Conservation (phyloP, 148 eudicot genomes). For the Silene uniflora region DNA sequence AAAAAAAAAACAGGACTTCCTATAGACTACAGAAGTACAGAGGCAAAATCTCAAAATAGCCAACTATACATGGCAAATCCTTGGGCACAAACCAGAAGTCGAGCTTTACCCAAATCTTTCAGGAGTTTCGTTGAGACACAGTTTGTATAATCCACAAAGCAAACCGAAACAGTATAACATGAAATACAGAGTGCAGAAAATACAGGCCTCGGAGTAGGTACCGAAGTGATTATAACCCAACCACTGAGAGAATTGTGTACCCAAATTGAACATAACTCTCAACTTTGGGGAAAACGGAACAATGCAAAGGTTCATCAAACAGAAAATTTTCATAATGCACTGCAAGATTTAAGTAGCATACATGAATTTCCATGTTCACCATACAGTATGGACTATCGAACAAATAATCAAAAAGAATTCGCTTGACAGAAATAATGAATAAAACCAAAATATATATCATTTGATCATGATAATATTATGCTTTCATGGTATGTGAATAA, state of each 20-base stretch:
- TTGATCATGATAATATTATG: slow-evolving; percentile 26
- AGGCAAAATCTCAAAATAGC: too few species aligned
- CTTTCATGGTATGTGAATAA: slow-evolving; percentile 27
- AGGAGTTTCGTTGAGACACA: background rate
- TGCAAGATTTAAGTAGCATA: slow-evolving; percentile 26
- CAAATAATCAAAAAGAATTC: slow-evolving; percentile 22
- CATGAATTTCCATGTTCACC: slow-evolving; percentile 11
- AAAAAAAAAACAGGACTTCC: too few species aligned
- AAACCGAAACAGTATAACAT: background rate
- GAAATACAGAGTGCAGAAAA: background rate
- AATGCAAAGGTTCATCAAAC: background rate
- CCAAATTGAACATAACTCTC: background rate
- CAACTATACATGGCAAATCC: background rate
- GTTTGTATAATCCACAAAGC: background rate
- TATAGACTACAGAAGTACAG: too few species aligned
- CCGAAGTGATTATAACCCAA: too few species aligned
- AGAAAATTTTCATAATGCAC: slow-evolving; percentile 18
- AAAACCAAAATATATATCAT: slow-evolving; percentile 21
- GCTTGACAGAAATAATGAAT: slow-evolving; percentile 14
- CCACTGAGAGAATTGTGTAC: background rate
- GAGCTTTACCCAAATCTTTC: background rate
- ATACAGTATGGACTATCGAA: slow-evolving; percentile 6
- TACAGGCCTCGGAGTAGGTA: background rate
- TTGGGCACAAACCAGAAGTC: background rate
- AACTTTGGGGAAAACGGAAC: slow-evolving; percentile 7